Percentiles rank a stretch among this genome's conserved stretches.
Conservation (phyloP, 2,329 filamentous ascomycete genomes). For the Tolypocladium endophyticum region DNA sequence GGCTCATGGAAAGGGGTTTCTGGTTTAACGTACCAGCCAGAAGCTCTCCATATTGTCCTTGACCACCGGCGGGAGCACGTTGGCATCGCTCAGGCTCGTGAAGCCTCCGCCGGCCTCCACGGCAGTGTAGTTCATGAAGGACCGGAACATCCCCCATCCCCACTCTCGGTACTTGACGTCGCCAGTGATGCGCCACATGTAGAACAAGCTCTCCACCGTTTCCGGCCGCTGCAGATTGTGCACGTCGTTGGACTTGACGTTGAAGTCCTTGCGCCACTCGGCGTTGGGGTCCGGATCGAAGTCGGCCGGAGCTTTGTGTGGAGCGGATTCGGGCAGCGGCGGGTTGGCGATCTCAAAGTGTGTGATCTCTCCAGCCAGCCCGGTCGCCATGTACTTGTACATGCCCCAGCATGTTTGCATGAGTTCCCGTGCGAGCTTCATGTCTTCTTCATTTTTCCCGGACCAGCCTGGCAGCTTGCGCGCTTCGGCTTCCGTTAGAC, state of each 20-base stretch:
- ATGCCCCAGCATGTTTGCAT: constrained; percentile 98
- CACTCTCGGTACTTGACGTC: constrained; percentile 84
- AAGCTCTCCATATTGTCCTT: constrained; percentile 98
- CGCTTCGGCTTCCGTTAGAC: constrained; percentile 64
- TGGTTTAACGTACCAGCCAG: constrained; percentile 63
- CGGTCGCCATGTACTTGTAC: constrained; percentile 83
- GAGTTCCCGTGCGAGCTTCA: constrained; percentile 76
- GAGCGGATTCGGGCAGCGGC: constrained; percentile 46
- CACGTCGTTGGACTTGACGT: constrained; percentile 68
- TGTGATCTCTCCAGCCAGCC: constrained; percentile 88
- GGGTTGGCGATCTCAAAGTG: constrained; percentile 72
- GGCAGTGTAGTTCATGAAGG: constrained; percentile 76
- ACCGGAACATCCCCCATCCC: constrained; percentile 98
- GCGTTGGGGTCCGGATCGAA: constrained; percentile 44
- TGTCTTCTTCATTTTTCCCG: constrained; percentile 72
- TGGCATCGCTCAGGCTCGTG: constrained; percentile 68
- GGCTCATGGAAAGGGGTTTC: too few relatives aligned
- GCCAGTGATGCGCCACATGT: constrained; percentile 97
- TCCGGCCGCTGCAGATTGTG: constrained; percentile 95
- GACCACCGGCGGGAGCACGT: constrained; percentile 54
- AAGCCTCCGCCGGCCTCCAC: constrained; percentile 72
- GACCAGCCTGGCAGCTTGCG: constrained; percentile 64
- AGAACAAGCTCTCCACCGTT: constrained; percentile 91
- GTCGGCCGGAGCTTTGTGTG: constrained; percentile 34
- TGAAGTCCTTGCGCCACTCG: constrained; percentile 66